Conservation (phyloP, 2,329 filamentous ascomycete species). For the Paramyrothecium roridum region DNA sequence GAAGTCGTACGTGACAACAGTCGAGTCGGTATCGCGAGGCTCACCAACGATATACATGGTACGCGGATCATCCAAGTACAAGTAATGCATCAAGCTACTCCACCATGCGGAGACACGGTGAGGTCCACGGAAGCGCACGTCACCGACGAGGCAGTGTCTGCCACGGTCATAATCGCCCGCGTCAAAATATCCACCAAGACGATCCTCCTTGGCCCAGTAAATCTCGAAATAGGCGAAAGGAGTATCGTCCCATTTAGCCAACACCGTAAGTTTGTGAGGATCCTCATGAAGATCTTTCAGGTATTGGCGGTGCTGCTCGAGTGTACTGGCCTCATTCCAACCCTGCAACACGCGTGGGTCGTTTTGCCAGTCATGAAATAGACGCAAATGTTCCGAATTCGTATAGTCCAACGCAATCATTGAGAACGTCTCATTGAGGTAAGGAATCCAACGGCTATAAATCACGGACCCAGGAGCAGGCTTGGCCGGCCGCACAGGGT, state of each 20-base stretch:
- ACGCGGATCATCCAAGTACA: constrained; percentile 58
- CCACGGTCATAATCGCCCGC: constrained; percentile 56
- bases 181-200: constrained; percentile 53
- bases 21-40: constrained; percentile 66
- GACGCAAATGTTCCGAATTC: constrained; percentile 56
- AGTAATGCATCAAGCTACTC: constrained; percentile 59
- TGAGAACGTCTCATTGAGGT: constrained; percentile 70
- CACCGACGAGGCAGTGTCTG: constrained; percentile 54
- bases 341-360: constrained; percentile 72
- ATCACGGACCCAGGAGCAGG: constrained; percentile 62
- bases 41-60: constrained; percentile 61
- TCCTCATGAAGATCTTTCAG: constrained; percentile 63
- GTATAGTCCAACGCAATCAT: constrained; percentile 66
- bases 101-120: constrained; percentile 60
- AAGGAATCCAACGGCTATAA: constrained; percentile 74
- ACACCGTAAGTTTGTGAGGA: constrained; percentile 63
- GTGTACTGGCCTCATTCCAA: constrained; percentile 73
- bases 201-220: constrained; percentile 50
- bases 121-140: constrained; percentile 56
- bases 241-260: constrained; percentile 67
- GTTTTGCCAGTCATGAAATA: constrained; percentile 78
- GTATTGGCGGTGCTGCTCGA: constrained; percentile 70
- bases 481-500: constrained; percentile 67
- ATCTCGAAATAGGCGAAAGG: constrained; percentile 74
- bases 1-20: constrained; percentile 70